Evolutionary conservation across 805 yeast species (phyloP).

Genomic region (Spathaspora arborariae): DNA sequence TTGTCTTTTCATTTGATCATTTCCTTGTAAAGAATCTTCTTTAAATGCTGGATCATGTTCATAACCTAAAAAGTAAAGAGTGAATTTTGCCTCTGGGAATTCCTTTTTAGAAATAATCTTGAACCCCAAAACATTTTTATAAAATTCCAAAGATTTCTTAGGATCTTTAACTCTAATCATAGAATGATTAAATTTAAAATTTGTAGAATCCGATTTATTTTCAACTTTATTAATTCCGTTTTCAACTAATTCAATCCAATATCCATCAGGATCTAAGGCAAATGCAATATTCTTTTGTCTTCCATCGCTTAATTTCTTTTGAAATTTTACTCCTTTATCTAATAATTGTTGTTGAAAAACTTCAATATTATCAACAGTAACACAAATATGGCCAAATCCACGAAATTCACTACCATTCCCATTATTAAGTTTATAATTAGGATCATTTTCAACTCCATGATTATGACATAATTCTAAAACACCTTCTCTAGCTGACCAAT

Average conservation of each 20-base stretch:
- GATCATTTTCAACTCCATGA: slow-evolving; percentile 65
- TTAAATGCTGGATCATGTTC: slow-evolving; percentile 41
- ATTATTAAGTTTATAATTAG: slow-evolving; percentile 56
- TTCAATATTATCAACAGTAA: slow-evolving; percentile 77
- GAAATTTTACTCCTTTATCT: slow-evolving; percentile 62
- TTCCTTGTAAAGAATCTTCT: slow-evolving; percentile 32
- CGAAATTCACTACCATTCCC: slow-evolving; percentile 84
- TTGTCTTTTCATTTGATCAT: slow-evolving; percentile 45
- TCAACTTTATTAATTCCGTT: slow-evolving; percentile 43
- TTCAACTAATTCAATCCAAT: slow-evolving; percentile 90
- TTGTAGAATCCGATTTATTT: slow-evolving; percentile 32
- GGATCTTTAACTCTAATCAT: slow-evolving; percentile 95
- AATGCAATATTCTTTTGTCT: slow-evolving; percentile 92
- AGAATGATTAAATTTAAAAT: slow-evolving; percentile 72
- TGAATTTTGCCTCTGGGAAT: slow-evolving; percentile 70
- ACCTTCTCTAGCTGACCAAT: slow-evolving; percentile 54
- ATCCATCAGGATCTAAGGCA: slow-evolving; percentile 92
- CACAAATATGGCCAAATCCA: slow-evolving; percentile 93
- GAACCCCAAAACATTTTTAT: slow-evolving; percentile 78
- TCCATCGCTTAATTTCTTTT: slow-evolving; percentile 84
- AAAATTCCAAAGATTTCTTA: slow-evolving; percentile 67
- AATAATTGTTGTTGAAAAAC: slow-evolving; percentile 57
- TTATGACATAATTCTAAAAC: slow-evolving; percentile 81
- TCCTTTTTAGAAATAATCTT: slow-evolving; percentile 55
- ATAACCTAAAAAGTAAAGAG: slow-evolving; percentile 83